phyloP scores from a whole-genome alignment of 176 grass and related monocot genomes.

The Pontederia paniculata region DNA sequence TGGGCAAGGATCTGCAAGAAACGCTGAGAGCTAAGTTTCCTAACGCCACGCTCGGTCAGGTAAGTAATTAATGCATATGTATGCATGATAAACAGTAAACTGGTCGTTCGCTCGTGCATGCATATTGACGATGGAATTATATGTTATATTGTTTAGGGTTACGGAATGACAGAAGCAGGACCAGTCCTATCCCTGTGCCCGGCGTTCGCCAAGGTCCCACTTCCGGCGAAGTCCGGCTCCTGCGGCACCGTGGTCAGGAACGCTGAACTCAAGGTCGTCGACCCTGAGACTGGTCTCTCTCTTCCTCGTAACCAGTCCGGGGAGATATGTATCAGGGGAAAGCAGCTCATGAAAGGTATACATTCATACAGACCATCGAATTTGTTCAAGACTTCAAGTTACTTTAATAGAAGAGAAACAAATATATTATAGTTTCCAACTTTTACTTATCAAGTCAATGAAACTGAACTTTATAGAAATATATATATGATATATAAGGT shows the following conservation, averaged over 20 bases:
- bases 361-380: no score
- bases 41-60: constrained; percentile 74
- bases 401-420: no score
- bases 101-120: neutral
- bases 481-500: no score
- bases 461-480: no score
- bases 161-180: constrained; percentile 74
- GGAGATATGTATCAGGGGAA: constrained; percentile 59
- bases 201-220: constrained; percentile 59
- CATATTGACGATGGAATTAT: no score
- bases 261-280: constrained; percentile 62
- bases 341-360: constrained; percentile 84
- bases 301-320: constrained; percentile 30
- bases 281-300: constrained; percentile 37
- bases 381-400: no score
- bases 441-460: no score
- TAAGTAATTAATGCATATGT: no score
- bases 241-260: no score
- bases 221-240: constrained; percentile 46
- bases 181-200: constrained; percentile 63
- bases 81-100: no score
- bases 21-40: constrained; percentile 47
- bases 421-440: no score
- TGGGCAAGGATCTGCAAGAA: constrained; percentile 78
- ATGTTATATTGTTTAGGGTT: constrained; percentile 36